phyloP scores from a whole-genome alignment of 129 eudicot species.

The Logfia minima region DNA sequence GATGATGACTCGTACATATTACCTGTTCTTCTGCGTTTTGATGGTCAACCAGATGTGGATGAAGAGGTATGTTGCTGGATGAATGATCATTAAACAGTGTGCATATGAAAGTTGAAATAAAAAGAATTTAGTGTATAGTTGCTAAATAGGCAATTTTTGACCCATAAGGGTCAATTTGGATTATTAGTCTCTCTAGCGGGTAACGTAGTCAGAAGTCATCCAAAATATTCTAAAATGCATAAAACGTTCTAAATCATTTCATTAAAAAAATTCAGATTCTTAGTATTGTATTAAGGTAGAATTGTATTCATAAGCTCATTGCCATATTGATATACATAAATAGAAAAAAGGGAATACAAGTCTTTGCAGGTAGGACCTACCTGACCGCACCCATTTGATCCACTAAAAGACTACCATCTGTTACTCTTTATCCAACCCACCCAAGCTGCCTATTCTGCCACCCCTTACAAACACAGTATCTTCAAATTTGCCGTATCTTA shows the following conservation, averaged over 20 bases:
- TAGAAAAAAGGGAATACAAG: not conserved
- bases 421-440: constrained; percentile 3
- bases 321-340: not conserved
- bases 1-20: constrained; percentile 82
- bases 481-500: not conserved
- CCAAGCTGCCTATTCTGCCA: not conserved
- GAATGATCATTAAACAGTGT: not conserved
- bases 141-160: not conserved
- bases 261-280: not conserved
- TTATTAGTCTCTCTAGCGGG: not conserved
- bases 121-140: not conserved
- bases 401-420: constrained; percentile 2
- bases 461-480: not conserved
- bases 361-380: not conserved
- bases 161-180: not conserved
- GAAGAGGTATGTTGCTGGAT: constrained; percentile 70
- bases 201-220: not conserved
- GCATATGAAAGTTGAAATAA: constrained; percentile 7
- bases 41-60: constrained; percentile 97
- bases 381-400: not conserved
- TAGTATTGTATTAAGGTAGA: not conserved
- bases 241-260: not conserved
- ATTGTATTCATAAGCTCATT: not conserved
- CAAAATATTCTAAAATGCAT: not conserved
- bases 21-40: constrained; percentile 87